Evolutionary conservation across 768 basidiomycete species (phyloP).

Genomic region (Tremella fuciformis): DNA sequence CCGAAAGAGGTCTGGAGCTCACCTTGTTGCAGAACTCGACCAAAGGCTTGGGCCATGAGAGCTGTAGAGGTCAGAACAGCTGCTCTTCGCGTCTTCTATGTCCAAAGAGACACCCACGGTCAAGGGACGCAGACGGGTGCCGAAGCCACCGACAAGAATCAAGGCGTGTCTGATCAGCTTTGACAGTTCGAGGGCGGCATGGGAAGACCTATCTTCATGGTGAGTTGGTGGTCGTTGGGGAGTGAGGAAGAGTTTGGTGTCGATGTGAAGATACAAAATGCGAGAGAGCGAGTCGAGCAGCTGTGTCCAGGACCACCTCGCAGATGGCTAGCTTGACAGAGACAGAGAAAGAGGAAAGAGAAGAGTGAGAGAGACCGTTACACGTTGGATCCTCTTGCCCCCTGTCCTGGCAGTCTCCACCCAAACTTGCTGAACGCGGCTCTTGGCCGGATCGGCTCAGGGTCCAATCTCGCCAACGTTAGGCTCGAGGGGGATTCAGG

Average conservation of each 20-base stretch:
- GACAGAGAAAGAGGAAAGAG: neutral
- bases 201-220: conserved; percentile 47
- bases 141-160: conserved; percentile 58
- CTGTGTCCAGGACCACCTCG: too few species aligned
- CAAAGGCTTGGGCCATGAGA: conserved; percentile 55
- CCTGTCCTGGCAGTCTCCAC: too few species aligned
- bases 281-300: conserved; percentile 12
- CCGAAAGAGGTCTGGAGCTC: conserved; percentile 9
- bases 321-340: neutral
- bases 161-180: conserved; percentile 44
- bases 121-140: conserved; percentile 56
- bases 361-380: conserved; percentile 1
- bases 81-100: neutral
- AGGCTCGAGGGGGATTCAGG: too few species aligned
- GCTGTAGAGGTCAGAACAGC: conserved; percentile 22
- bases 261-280: neutral
- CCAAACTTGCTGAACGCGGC: too few species aligned
- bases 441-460: too few species aligned
- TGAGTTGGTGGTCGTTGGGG: conserved; percentile 3
- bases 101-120: conserved; percentile 46
- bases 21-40: conserved; percentile 55
- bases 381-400: too few species aligned
- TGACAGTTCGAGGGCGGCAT: too few species aligned
- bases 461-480: too few species aligned
- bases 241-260: neutral